A percentile compares a stretch with the other conserved stretches of the same genome.
Conservation (phyloP, 176 grass and related monocot genomes). For the Musa schizocarpa region DNA sequence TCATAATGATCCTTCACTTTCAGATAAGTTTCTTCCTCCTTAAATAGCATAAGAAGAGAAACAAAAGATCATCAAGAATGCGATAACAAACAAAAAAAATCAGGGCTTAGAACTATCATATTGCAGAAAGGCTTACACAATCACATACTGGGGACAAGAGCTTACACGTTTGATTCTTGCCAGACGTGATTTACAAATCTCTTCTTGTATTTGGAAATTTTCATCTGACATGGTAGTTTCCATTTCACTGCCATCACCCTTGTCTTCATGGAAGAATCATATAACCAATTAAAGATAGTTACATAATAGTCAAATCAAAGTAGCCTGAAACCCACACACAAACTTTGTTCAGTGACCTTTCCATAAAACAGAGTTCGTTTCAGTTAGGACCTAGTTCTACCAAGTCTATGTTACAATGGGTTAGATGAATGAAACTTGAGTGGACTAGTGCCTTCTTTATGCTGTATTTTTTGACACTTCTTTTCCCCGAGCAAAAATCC, state of each 20-base stretch:
- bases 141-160: neutral
- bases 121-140: neutral
- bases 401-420: no score
- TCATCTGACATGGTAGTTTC: constrained; percentile 82
- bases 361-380: no score
- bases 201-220: constrained; percentile 85
- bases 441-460: no score
- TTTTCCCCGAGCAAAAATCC: no score
- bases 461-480: no score
- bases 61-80: constrained; percentile 15
- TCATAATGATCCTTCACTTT: constrained; percentile 89
- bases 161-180: constrained; percentile 84
- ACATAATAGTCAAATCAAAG: neutral
- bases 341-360: no score
- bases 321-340: no score
- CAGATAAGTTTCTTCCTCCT: constrained; percentile 93
- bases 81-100: neutral
- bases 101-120: neutral
- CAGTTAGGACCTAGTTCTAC: no score
- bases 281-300: neutral
- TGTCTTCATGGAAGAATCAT: constrained; percentile 57
- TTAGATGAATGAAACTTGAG: no score
- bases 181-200: constrained; percentile 94
- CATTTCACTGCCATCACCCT: constrained; percentile 75
- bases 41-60: constrained; percentile 22